Conservation (phyloP, 805 yeast genomes). For the Yamadazyma insecticola region DNA sequence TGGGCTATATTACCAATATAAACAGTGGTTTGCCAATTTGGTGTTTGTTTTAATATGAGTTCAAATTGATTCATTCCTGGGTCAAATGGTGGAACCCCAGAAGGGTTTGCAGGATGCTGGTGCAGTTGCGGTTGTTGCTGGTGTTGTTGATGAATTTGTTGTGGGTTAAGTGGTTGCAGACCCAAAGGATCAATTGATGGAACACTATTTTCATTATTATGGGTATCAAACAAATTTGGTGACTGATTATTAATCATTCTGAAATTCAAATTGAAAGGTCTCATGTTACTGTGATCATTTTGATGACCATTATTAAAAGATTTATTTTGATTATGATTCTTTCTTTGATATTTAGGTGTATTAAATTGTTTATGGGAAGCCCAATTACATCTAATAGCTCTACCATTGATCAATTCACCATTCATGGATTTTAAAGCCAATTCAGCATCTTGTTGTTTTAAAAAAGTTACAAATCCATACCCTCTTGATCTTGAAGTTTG, state of each 20-base stretch:
- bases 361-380: slow-evolving; percentile 58
- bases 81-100: too few species aligned
- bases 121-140: not conserved
- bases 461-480: slow-evolving; percentile 83
- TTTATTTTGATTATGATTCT: slow-evolving; percentile 8
- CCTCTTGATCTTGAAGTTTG: slow-evolving; percentile 89
- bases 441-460: slow-evolving; percentile 65
- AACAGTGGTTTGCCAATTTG: slow-evolving; percentile 80
- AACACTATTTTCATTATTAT: too few species aligned
- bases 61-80: slow-evolving; percentile 69
- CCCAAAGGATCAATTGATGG: too few species aligned
- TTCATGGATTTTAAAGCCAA: slow-evolving; percentile 68
- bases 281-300: too few species aligned
- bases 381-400: slow-evolving; percentile 84
- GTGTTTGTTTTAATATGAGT: slow-evolving; percentile 69
- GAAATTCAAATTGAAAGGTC: too few species aligned
- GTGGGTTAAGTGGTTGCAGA: too few species aligned
- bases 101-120: not conserved
- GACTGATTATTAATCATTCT: too few species aligned
- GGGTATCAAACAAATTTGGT: too few species aligned
- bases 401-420: slow-evolving; percentile 66
- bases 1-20: slow-evolving; percentile 84
- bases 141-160: not conserved
- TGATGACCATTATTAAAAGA: too few species aligned
- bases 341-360: too few species aligned